Evolutionary conservation across 495 filamentous ascomycete species (phyloP), one percentile per base, ranked within the genome.

Genomic region (Xylaria flabelliformis): DNA sequence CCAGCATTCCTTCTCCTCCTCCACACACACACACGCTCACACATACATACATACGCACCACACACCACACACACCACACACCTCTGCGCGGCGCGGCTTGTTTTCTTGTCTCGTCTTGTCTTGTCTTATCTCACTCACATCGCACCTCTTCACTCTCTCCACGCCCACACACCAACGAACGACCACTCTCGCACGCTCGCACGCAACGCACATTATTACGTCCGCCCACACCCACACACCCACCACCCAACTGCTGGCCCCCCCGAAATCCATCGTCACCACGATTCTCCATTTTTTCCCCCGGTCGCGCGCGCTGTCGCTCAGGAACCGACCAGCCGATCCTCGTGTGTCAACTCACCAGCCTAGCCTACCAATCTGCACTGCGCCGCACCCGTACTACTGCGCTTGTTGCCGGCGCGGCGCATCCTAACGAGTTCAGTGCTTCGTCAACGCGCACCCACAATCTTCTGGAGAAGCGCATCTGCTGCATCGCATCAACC

Each of bases 221-320:
- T 50, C 44, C 69, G n/a, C 62, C 41, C 66, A 55, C 72, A 67
- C 70, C 74, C 67, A 69, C 58, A 48, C 72, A 67, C 71, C 26
- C 26, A 29, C 74, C 67, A 56, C 73, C 39, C 39, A 42, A 42
- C 39, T 61, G 64, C n/a, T n/a, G n/a, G n/a, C 64, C 74, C 53
- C 72, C 68, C 36, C 36, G 36, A 39, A 75, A 73, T 12, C 58
- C 69, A 75, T 78, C 77, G 76, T 75, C 76, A 76, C 72, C 61
- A 56, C 70, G 62, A 50, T 69, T 78, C 76, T 78, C 77, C 77
- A 80, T 79, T 74, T 76, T 29, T 79, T 78, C 74, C 73, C 74
- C 80, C 82, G 65, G 82, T 79, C 58, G 75, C 82, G 62, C 79
- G 83, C 58, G 83, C 84, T 74, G 82, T 83, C 81, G 79, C 76